Evolutionary conservation across 345 rosid species (phyloP), one percentile per base, ranked within the genome.

Genomic region (Limnanthes douglasii): DNA sequence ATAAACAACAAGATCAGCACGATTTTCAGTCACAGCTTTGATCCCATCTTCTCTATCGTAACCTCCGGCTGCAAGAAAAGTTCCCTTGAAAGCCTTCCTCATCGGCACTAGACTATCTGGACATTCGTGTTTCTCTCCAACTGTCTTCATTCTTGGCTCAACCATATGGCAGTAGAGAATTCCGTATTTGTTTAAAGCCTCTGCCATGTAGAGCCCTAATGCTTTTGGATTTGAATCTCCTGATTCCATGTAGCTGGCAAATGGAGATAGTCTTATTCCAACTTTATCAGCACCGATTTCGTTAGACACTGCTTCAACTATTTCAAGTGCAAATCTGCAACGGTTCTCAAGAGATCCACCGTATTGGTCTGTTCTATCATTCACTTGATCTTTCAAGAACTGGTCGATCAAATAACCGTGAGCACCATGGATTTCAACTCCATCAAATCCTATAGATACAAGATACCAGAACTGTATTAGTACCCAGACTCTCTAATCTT

Each of bases 391-490:
- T 38, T 82, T 82, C 69, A 77, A 9, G 56, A 82, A 77, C 50
- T 77, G 85, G 11, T 77, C 90, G 3, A 73, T 46, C 16, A 77
- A 45, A 51, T 64, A 69, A 21, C 94, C 90, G 26, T 82, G 54
- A 38, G 90, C 85, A 0, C 81, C 90, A 10, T 73, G 94, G 43
- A 82, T 69, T 58, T 82, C 94, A n/a, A 82, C 76, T 3, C 88
- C 88, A 26, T 77, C 90, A 8, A 77, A 77, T 10, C 88, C 84
- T 81, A n/a, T n/a, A n/a, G n/a, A n/a, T n/a, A n/a, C n/a, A n/a
- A n/a, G n/a, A n/a, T n/a, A n/a, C n/a, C n/a, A n/a, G n/a, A n/a
- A n/a, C n/a, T n/a, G n/a, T n/a, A n/a, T n/a, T n/a, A n/a, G n/a
- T n/a, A n/a, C n/a, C n/a, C n/a, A n/a, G n/a, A n/a, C n/a, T n/a